A percentile compares a stretch with the other conserved stretches of the same genome.
These are phyloP conservation scores for Ustilago bromivora DNA, from an alignment of 1,284 basidiomycete genomes.

Conservation along the genomic window DNA sequence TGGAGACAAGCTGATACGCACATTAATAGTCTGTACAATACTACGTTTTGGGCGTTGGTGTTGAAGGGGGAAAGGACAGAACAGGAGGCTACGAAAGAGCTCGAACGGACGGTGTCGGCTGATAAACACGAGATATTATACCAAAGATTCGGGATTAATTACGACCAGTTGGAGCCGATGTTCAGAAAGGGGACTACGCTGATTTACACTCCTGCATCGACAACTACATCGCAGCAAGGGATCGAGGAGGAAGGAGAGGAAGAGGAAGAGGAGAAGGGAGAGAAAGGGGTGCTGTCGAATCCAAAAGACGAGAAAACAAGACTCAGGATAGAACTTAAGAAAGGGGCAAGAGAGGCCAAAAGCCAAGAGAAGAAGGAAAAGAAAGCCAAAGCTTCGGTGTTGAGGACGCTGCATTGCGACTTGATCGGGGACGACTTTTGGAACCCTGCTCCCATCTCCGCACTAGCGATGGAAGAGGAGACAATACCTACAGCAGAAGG, in stretches of 20 bases:
- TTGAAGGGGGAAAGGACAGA: constrained; percentile 81
- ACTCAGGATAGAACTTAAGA: constrained; percentile 25
- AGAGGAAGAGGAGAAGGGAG: neutral
- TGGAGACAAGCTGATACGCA: constrained; percentile 98
- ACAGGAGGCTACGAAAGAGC: constrained; percentile 80
- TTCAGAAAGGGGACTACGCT: constrained; percentile 89
- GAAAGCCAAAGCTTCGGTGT: constrained; percentile 30
- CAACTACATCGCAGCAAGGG: neutral
- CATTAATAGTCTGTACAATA: constrained; percentile 98
- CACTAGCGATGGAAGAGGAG: constrained; percentile 8
- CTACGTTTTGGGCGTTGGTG: constrained; percentile 92
- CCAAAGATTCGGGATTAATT: constrained; percentile 85
- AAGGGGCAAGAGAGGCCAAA: constrained; percentile 28
- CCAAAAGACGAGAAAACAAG: constrained; percentile 39
- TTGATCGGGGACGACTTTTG: constrained; percentile 66
- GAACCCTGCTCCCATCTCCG: constrained; percentile 9
- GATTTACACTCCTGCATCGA: constrained; percentile 73
- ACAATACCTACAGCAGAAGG: neutral
- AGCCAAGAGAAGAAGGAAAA: constrained; percentile 40
- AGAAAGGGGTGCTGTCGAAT: constrained; percentile 22
- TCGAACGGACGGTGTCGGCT: constrained; percentile 84
- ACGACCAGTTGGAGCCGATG: constrained; percentile 80
- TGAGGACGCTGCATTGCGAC: constrained; percentile 67
- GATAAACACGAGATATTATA: constrained; percentile 93
- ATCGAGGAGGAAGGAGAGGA: neutral